A percentile compares a stretch with the other conserved stretches of the same genome.
These are phyloP conservation scores for Neonectria punicea DNA, from an alignment of 2,329 filamentous ascomycete genomes.

Conservation along the genomic window DNA sequence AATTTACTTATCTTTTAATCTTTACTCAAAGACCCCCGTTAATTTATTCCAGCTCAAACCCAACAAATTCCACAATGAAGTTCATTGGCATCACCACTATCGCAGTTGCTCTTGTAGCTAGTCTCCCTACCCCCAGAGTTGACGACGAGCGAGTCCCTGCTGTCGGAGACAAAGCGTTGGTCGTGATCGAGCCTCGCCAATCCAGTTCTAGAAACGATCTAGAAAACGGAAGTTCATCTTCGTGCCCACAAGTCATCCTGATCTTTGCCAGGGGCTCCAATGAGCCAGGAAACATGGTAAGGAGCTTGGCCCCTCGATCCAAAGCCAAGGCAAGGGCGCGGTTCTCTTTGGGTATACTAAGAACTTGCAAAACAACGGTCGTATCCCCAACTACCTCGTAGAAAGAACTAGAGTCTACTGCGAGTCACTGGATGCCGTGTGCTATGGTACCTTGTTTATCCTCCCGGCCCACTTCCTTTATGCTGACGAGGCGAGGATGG, in stretches of 20 bases:
- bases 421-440: constrained; percentile 49
- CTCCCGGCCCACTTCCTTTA: constrained; percentile 46
- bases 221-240: constrained; percentile 39
- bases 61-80: constrained; percentile 7
- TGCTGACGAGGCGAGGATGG: neutral
- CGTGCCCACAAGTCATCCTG: constrained; percentile 52
- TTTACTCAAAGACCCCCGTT: neutral
- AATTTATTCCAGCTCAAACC: neutral
- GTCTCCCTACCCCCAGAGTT: neutral
- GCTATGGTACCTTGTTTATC: constrained; percentile 50
- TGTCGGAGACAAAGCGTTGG: neutral
- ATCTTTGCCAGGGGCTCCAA: constrained; percentile 54
- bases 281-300: constrained; percentile 52
- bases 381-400: constrained; percentile 51
- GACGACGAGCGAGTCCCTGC: too few species aligned
- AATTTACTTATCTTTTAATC: neutral
- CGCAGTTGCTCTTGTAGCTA: neutral
- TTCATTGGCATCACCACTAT: neutral
- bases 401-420: constrained; percentile 53
- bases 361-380: constrained; percentile 53
- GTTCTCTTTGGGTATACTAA: constrained; percentile 56
- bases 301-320: constrained; percentile 41
- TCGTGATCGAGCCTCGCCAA: constrained; percentile 32
- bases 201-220: constrained; percentile 43
- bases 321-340: constrained; percentile 50